phyloP scores from a whole-genome alignment of 2,329 filamentous ascomycete genomes.

The Aspergillus fischeri region DNA sequence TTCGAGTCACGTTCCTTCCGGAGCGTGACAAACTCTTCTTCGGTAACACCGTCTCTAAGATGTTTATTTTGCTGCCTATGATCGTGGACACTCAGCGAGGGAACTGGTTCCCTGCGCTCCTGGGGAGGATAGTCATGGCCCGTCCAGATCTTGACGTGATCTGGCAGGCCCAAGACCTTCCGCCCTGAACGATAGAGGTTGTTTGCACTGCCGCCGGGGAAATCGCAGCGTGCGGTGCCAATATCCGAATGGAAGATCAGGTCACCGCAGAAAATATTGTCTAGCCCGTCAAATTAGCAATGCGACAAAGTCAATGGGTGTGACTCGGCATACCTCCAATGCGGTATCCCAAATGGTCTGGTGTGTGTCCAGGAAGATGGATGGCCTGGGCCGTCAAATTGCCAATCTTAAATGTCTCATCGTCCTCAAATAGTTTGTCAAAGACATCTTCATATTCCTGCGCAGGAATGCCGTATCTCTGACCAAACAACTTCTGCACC shows the following conservation, averaged over 20 bases:
- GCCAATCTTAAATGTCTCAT: conserved; percentile 54
- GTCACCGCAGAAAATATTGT: conserved; percentile 51
- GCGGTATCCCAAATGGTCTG: conserved; percentile 59
- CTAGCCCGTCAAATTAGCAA: conserved; percentile 23
- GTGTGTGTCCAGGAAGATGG: conserved; percentile 61
- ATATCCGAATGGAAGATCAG: conserved; percentile 52
- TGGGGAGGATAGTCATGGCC: conserved; percentile 53
- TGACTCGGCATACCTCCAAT: conserved; percentile 41
- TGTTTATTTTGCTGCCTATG: conserved; percentile 50
- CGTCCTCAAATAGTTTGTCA: conserved; percentile 53
- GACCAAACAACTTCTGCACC: conserved; percentile 52
- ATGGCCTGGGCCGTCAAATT: conserved; percentile 46
- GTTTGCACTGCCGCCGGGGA: conserved; percentile 49
- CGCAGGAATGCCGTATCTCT: conserved; percentile 45
- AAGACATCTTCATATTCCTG: conserved; percentile 49
- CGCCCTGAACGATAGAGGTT: conserved; percentile 45
- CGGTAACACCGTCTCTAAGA: conserved; percentile 38
- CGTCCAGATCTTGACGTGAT: conserved; percentile 48
- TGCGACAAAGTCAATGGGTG: neutral
- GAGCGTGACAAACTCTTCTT: conserved; percentile 45
- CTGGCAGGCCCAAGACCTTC: conserved; percentile 42
- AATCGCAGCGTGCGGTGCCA: conserved; percentile 53
- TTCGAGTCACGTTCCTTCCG: conserved; percentile 43
- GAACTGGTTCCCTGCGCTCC: conserved; percentile 30
- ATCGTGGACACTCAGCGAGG: conserved; percentile 45